These are phyloP conservation scores for Magnaporthiopsis poae DNA, from an alignment of 2,329 filamentous ascomycete species.

Conservation along the genomic window DNA sequence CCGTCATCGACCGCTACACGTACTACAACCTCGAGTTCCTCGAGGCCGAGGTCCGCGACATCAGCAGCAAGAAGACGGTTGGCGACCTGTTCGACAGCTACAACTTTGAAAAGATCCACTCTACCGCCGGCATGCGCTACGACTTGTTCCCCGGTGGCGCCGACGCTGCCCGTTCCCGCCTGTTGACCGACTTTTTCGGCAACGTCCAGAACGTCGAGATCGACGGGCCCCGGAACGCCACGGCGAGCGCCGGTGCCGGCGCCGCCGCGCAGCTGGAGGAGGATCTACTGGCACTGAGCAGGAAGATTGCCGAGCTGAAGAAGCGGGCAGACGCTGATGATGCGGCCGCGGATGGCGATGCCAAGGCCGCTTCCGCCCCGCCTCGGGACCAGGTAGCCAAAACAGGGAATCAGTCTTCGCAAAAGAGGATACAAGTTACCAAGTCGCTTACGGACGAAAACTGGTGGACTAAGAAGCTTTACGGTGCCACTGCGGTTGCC, in stretches of 20 bases:
- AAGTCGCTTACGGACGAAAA: conserved; percentile 56
- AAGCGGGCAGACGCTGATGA: conserved; percentile 37
- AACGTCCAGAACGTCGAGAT: conserved; percentile 98
- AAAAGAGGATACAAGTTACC: conserved; percentile 36
- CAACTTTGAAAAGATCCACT: conserved; percentile 89
- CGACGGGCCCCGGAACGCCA: conserved; percentile 34
- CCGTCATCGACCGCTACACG: conserved; percentile 95
- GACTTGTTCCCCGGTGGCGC: conserved; percentile 88
- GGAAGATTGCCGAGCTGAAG: conserved; percentile 48
- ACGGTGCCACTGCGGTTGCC: conserved; percentile 52
- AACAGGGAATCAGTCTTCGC: conserved; percentile 8
- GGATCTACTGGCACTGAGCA: conserved; percentile 68
- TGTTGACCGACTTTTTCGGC: conserved; percentile 94
- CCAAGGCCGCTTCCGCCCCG: conserved; percentile 12
- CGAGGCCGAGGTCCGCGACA: conserved; percentile 77
- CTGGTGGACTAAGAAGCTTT: conserved; percentile 57
- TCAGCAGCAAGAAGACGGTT: conserved; percentile 77
- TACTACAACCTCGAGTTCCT: conserved; percentile 98
- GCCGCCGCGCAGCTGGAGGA: conserved; percentile 46
- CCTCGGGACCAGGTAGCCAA: conserved; percentile 3
- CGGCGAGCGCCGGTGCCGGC: neutral
- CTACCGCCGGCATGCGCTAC: conserved; percentile 81
- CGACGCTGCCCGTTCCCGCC: conserved; percentile 61
- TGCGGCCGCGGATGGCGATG: conserved; percentile 17
- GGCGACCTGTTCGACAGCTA: conserved; percentile 95